phyloP scores from a whole-genome alignment of 495 filamentous ascomycete species.

The Jackrogersella minutella region DNA sequence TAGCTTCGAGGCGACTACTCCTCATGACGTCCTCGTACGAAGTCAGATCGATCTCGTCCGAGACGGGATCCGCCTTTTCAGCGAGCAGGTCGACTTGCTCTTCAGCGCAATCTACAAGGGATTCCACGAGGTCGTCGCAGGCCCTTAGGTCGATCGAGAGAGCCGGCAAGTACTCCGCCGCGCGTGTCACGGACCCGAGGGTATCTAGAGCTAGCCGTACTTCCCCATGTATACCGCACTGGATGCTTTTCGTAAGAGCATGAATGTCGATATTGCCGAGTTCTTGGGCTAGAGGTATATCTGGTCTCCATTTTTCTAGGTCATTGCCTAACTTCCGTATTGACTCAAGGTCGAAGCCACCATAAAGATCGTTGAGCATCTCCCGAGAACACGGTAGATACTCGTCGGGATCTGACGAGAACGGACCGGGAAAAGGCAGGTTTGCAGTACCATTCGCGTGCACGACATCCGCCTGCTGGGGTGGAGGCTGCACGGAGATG shows the following conservation, averaged over 20 bases:
- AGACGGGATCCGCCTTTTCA: slow-evolving; percentile 81
- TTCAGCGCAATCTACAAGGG: slow-evolving; percentile 88
- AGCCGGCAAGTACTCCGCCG: slow-evolving; percentile 63
- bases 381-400: slow-evolving; percentile 70
- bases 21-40: slow-evolving; percentile 90
- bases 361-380: slow-evolving; percentile 60
- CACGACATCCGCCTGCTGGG: slow-evolving; percentile 43
- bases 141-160: slow-evolving; percentile 62
- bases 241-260: slow-evolving; percentile 90
- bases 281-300: slow-evolving; percentile 76
- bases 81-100: slow-evolving; percentile 82
- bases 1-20: slow-evolving; percentile 73
- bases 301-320: slow-evolving; percentile 69
- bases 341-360: slow-evolving; percentile 69
- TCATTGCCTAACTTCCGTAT: slow-evolving; percentile 69
- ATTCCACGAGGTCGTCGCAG: slow-evolving; percentile 89
- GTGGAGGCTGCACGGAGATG: slow-evolving; percentile 48
- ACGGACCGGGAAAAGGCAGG: slow-evolving; percentile 47
- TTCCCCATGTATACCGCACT: slow-evolving; percentile 88
- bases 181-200: slow-evolving; percentile 74
- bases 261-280: slow-evolving; percentile 89
- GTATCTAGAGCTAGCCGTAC: slow-evolving; percentile 88
- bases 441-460: slow-evolving; percentile 40
- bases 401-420: slow-evolving; percentile 51
- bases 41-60: slow-evolving; percentile 78